Evolutionary conservation across 2,329 filamentous ascomycete species (phyloP).

Genomic region (Alternaria consortialis): DNA sequence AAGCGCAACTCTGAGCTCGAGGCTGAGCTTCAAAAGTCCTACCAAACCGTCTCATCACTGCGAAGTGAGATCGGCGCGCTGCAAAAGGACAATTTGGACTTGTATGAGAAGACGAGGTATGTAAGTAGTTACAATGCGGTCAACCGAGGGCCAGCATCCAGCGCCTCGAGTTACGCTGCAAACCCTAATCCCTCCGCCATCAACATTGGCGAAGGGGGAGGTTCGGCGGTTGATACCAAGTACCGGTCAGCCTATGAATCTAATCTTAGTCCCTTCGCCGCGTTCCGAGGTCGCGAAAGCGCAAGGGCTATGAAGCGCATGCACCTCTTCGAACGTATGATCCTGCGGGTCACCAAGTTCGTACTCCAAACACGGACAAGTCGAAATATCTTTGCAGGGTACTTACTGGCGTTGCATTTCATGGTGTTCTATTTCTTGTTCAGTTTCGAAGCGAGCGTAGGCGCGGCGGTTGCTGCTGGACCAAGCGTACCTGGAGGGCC

Average conservation of each 20-base stretch:
- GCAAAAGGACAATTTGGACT: conserved; percentile 93
- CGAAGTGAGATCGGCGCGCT: conserved; percentile 90
- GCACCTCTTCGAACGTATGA: conserved; percentile 87
- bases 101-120: conserved; percentile 98
- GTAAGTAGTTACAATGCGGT: conserved; percentile 90
- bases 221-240: conserved; percentile 63
- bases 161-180: conserved; percentile 67
- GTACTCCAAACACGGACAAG: conserved; percentile 89
- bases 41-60: conserved; percentile 82
- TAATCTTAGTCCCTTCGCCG: conserved; percentile 93
- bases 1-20: conserved; percentile 92
- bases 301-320: conserved; percentile 91
- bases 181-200: conserved; percentile 81
- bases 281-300: conserved; percentile 92
- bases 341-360: conserved; percentile 90
- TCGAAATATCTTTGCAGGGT: conserved; percentile 91
- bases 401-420: conserved; percentile 87
- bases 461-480: conserved; percentile 40
- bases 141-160: conserved; percentile 69
- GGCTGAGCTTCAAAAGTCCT: conserved; percentile 84
- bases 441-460: conserved; percentile 70
- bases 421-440: conserved; percentile 88
- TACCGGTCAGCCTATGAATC: conserved; percentile 94
- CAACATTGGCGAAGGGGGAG: conserved; percentile 58
- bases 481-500: conserved; percentile 36